Percentiles rank a stretch among this genome's conserved stretches.
Conservation (phyloP, 2,329 filamentous ascomycete species). For the Teratosphaeria gauchensis region DNA sequence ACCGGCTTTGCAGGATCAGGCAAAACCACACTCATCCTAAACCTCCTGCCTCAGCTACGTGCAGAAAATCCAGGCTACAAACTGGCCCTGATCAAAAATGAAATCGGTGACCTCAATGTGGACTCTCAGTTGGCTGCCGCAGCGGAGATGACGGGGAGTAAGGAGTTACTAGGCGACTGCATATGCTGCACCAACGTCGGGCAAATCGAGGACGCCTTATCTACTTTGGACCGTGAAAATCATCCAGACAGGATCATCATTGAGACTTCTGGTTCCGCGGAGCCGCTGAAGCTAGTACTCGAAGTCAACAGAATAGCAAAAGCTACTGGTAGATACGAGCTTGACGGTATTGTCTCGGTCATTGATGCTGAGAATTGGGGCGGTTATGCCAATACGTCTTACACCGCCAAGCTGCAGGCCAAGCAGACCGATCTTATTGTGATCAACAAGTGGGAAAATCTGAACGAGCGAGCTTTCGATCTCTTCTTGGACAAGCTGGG, state of each 20-base stretch:
- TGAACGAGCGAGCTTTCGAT: constrained; percentile 65
- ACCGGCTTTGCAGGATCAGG: constrained; percentile 94
- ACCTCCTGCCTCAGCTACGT: constrained; percentile 82
- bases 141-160: constrained; percentile 75
- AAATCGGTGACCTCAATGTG: constrained; percentile 89
- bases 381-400: constrained; percentile 84
- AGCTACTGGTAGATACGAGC: constrained; percentile 59
- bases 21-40: constrained; percentile 92
- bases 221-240: constrained; percentile 53
- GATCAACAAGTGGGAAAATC: constrained; percentile 84
- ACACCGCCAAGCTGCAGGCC: constrained; percentile 80
- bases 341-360: constrained; percentile 83
- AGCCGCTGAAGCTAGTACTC: constrained; percentile 78
- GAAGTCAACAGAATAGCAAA: constrained; percentile 72
- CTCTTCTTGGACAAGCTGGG: constrained; percentile 68
- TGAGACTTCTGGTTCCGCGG: constrained; percentile 79
- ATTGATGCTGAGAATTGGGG: constrained; percentile 93
- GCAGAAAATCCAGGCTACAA: constrained; percentile 81
- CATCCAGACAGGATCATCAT: constrained; percentile 79
- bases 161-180: constrained; percentile 90
- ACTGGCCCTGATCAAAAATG: constrained; percentile 92
- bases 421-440: constrained; percentile 83
- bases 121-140: constrained; percentile 84
- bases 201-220: constrained; percentile 70
- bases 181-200: constrained; percentile 99